phyloP scores from a whole-genome alignment of 2,329 filamentous ascomycete genomes.

The Alternaria burnsii region DNA sequence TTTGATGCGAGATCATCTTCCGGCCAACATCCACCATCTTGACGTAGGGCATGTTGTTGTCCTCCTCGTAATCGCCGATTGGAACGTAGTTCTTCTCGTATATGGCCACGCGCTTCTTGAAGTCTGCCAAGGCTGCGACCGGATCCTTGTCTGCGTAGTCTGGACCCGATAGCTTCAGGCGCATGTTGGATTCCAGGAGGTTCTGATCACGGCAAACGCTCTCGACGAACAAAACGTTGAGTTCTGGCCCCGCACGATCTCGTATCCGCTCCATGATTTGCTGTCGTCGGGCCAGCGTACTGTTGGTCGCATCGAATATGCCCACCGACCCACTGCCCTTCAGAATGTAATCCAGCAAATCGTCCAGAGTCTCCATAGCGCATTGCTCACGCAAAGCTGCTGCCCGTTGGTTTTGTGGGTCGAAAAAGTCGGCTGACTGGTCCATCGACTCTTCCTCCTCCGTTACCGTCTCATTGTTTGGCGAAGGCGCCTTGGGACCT shows the following conservation, averaged over 20 bases:
- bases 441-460: conserved; percentile 69
- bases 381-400: conserved; percentile 88
- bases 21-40: conserved; percentile 98
- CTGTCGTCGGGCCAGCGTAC: conserved; percentile 85
- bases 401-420: conserved; percentile 84
- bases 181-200: conserved; percentile 94
- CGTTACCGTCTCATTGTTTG: conserved; percentile 22
- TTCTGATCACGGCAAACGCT: conserved; percentile 87
- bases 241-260: conserved; percentile 78
- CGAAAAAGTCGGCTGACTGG: conserved; percentile 92
- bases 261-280: conserved; percentile 85
- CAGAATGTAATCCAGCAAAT: conserved; percentile 89
- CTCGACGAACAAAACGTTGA: conserved; percentile 95
- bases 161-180: conserved; percentile 91
- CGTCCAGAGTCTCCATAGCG: conserved; percentile 89
- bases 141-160: conserved; percentile 97
- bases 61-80: conserved; percentile 88
- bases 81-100: conserved; percentile 96
- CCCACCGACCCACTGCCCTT: conserved; percentile 85
- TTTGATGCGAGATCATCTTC: conserved; percentile 89
- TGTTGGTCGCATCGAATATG: conserved; percentile 97
- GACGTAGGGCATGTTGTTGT: conserved; percentile 91
- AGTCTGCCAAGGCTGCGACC: conserved; percentile 81
- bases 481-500: conserved; percentile 35
- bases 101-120: conserved; percentile 88